Evolutionary conservation across 1,139 yeast species (phyloP).

Genomic region (Debaryomyces subglobosus): DNA sequence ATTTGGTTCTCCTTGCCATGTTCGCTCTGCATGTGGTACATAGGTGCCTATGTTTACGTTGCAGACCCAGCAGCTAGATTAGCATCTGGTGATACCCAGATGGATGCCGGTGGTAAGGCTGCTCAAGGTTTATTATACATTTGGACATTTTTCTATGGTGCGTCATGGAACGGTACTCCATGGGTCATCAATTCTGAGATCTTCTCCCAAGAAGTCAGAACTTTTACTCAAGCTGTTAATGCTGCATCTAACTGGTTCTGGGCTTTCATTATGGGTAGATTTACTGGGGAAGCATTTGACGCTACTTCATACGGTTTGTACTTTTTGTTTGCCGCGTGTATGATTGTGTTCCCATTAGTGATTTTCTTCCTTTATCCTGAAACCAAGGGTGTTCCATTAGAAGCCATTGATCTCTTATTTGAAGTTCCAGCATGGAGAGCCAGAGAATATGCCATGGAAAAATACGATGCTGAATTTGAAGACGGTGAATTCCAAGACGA

Average conservation of each 20-base stretch:
- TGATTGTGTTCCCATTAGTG: slow-evolving; percentile 36
- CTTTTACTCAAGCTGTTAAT: slow-evolving; percentile 46
- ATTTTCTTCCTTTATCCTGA: slow-evolving; percentile 47
- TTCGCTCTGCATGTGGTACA: slow-evolving; percentile 51
- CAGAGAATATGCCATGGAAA: slow-evolving; percentile 24
- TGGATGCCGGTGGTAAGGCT: slow-evolving; percentile 45
- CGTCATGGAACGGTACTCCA: slow-evolving; percentile 52
- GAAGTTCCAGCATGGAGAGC: slow-evolving; percentile 39
- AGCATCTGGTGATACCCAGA: slow-evolving; percentile 23
- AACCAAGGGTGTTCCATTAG: slow-evolving; percentile 48
- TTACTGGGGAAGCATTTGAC: slow-evolving; percentile 45
- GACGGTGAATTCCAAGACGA: background rate
- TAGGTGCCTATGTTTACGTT: slow-evolving; percentile 51
- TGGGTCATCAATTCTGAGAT: slow-evolving; percentile 53
- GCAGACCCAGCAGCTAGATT: slow-evolving; percentile 37
- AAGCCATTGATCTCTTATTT: slow-evolving; percentile 45
- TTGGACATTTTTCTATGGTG: slow-evolving; percentile 48
- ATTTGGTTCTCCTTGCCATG: slow-evolving; percentile 46
- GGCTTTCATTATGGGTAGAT: slow-evolving; percentile 52
- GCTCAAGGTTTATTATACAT: slow-evolving; percentile 53
- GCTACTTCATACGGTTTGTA: slow-evolving; percentile 48
- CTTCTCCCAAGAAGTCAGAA: slow-evolving; percentile 45
- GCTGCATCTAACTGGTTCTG: slow-evolving; percentile 53
- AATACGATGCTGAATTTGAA: slow-evolving; percentile 21
- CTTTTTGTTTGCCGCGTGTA: slow-evolving; percentile 44